A percentile compares a stretch with the other conserved stretches of the same genome.
phyloP scores from a whole-genome alignment of 371 early-diverging fungal species.

The Mucor piriformis region DNA sequence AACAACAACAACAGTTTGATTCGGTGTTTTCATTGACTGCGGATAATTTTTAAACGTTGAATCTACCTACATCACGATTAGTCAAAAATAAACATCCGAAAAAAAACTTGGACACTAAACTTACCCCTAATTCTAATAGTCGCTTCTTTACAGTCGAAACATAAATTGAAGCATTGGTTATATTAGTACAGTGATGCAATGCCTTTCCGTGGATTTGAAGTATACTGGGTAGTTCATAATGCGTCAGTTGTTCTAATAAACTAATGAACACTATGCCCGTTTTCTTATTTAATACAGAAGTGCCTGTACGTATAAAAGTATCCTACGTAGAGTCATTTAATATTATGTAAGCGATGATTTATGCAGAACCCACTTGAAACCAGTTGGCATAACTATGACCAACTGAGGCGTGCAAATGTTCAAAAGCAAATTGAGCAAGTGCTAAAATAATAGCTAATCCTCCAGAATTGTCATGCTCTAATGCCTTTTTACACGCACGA shows the following conservation, averaged over 20 bases:
- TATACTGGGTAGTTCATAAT: constrained; percentile 28
- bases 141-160: constrained; percentile 12
- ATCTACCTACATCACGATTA: constrained; percentile 11
- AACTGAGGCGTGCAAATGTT: constrained; percentile 13
- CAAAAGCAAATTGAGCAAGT: constrained; percentile 20
- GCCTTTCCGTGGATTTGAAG: constrained; percentile 27
- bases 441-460: constrained; percentile 7
- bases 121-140: constrained; percentile 33
- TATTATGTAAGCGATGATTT: not conserved
- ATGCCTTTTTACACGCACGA: not conserved
- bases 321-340: not conserved
- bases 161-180: constrained; percentile 1
- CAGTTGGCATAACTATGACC: constrained; percentile 22
- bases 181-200: not conserved
- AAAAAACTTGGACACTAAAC: not conserved
- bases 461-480: constrained; percentile 2
- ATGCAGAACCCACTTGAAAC: constrained; percentile 25
- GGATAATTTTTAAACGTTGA: constrained; percentile 19
- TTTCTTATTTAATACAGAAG: constrained; percentile 7
- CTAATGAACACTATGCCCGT: constrained; percentile 13
- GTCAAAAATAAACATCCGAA: not conserved
- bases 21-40: not conserved
- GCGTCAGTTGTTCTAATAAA: constrained; percentile 7
- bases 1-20: not conserved
- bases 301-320: constrained; percentile 14